Percentiles rank a stretch among this genome's conserved stretches.
These are phyloP conservation scores for Penicillium paneum DNA, from an alignment of 2,329 filamentous ascomycete genomes.

Conservation along the genomic window DNA sequence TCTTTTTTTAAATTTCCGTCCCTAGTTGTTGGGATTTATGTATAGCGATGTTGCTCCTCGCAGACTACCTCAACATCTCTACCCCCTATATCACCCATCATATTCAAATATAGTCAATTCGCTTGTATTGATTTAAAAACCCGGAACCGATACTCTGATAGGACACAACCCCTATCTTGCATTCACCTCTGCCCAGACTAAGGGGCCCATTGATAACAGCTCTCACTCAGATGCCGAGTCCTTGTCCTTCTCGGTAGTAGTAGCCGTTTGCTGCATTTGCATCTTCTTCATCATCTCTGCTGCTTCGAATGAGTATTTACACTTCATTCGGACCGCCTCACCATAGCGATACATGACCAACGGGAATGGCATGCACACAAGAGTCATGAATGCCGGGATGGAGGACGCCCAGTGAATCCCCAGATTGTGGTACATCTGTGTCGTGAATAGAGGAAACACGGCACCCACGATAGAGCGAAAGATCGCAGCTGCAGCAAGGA, in stretches of 20 bases:
- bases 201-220: no score
- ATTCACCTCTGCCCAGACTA: no score
- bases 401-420: slow-evolving; percentile 17
- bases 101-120: no score
- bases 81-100: no score
- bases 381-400: slow-evolving; percentile 12
- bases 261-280: not conserved
- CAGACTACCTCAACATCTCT: no score
- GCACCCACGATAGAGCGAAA: slow-evolving; percentile 12
- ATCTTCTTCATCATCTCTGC: not conserved
- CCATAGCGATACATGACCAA: slow-evolving; percentile 15
- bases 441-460: slow-evolving; percentile 13
- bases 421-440: slow-evolving; percentile 13
- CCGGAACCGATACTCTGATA: no score
- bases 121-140: no score
- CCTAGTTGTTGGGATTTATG: no score
- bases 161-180: no score
- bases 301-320: slow-evolving; percentile 2
- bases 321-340: slow-evolving; percentile 1
- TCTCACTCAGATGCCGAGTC: no score
- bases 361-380: slow-evolving; percentile 12
- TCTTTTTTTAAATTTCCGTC: no score
- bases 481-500: slow-evolving; percentile 9
- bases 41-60: no score
- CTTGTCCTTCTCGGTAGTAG: not conserved